Conservation (phyloP, 495 filamentous ascomycete species). For the Opeltia flavorubescens region DNA sequence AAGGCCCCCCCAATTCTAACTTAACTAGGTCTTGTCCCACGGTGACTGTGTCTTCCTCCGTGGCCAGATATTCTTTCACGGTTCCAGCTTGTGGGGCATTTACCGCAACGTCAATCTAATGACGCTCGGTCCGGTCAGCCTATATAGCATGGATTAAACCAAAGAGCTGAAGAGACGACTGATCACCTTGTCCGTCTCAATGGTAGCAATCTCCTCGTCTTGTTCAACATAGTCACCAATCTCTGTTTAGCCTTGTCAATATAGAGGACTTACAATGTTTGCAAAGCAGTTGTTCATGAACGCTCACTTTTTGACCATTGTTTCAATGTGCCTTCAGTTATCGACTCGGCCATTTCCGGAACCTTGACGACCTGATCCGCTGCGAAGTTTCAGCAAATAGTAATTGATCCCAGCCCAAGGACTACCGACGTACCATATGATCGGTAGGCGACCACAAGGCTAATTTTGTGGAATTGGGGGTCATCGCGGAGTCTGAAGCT, state of each 20-base stretch:
- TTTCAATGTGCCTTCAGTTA: constrained; percentile 93
- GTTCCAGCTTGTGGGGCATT: constrained; percentile 87
- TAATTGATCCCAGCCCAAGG: too few species aligned
- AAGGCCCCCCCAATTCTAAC: constrained; percentile 60
- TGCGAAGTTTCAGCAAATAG: constrained; percentile 6
- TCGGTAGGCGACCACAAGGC: neutral
- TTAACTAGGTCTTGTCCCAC: constrained; percentile 86
- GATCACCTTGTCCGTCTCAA: constrained; percentile 97
- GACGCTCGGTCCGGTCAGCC: neutral
- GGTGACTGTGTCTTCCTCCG: constrained; percentile 88
- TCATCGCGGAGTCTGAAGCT: too few species aligned
- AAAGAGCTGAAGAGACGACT: neutral
- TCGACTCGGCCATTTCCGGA: constrained; percentile 96
- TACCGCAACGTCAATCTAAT: constrained; percentile 83
- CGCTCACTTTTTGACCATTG: constrained; percentile 74
- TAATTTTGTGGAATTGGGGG: neutral
- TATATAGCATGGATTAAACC: neutral
- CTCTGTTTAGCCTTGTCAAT: constrained; percentile 30
- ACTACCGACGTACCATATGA: constrained; percentile 9
- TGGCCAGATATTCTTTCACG: constrained; percentile 82
- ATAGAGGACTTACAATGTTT: too few species aligned
- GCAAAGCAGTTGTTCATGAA: too few species aligned
- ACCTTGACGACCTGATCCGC: constrained; percentile 84
- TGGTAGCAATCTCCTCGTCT: constrained; percentile 97
- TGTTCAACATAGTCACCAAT: constrained; percentile 88